These are phyloP conservation scores for Wickerhamomyces alni DNA, from an alignment of 805 yeast species.

Conservation along the genomic window DNA sequence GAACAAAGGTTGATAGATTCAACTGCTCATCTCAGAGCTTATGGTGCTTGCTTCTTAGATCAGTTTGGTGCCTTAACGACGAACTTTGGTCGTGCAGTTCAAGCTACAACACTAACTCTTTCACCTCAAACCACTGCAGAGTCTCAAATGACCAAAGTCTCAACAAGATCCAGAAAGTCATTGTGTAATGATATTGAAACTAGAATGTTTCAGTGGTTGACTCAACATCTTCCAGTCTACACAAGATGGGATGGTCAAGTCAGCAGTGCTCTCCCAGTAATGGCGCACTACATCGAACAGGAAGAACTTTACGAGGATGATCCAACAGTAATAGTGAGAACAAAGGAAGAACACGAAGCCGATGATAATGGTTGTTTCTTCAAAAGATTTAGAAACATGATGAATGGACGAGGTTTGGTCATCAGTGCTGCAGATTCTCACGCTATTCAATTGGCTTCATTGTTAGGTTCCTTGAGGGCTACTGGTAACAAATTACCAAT, in stretches of 20 bases:
- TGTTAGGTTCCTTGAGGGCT: conserved; percentile 32
- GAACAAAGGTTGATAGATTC: not conserved
- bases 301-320: conserved; percentile 9
- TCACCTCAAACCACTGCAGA: too few relatives aligned
- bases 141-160: too few relatives aligned
- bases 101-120: too few relatives aligned
- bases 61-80: not conserved
- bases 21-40: not conserved
- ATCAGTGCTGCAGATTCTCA: conserved; percentile 20
- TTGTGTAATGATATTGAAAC: conserved; percentile 25
- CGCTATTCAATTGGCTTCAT: conserved; percentile 16
- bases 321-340: not conserved
- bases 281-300: not conserved
- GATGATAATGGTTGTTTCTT: conserved; percentile 13
- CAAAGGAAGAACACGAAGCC: conserved; percentile 8
- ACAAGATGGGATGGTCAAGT: conserved; percentile 28
- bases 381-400: conserved; percentile 12
- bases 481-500: conserved; percentile 28
- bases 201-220: conserved; percentile 30
- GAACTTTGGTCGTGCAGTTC: not conserved
- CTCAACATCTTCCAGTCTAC: conserved; percentile 26
- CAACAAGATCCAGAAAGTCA: not conserved
- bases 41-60: not conserved
- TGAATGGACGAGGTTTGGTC: conserved; percentile 25
- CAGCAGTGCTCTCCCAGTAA: conserved; percentile 3